Evolutionary conservation across 805 yeast genomes (phyloP).

Genomic region (Candida chauliodis): DNA sequence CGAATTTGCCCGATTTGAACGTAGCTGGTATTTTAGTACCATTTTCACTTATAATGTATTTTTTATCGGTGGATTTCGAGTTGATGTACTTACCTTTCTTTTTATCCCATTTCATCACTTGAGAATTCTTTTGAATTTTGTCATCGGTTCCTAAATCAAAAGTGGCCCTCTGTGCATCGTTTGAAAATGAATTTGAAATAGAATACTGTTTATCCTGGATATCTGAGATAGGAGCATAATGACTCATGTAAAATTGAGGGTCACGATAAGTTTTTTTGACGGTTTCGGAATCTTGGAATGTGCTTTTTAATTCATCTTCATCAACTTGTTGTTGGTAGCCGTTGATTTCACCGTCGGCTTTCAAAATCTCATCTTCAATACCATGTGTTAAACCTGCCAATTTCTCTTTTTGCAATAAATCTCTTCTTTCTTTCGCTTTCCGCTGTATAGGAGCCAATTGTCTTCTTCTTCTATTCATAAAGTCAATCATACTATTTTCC

Average conservation of each 20-base stretch:
- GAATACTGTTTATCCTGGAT: slow-evolving; percentile 76
- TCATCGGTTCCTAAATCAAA: slow-evolving; percentile 82
- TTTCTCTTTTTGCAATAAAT: slow-evolving; percentile 68
- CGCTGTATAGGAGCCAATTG: slow-evolving; percentile 88
- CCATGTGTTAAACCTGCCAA: slow-evolving; percentile 69
- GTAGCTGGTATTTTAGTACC: slow-evolving; percentile 93
- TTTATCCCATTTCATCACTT: slow-evolving; percentile 86
- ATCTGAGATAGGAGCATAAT: slow-evolving; percentile 78
- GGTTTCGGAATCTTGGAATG: slow-evolving; percentile 50
- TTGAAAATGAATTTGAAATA: slow-evolving; percentile 57
- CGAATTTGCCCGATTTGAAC: slow-evolving; percentile 85
- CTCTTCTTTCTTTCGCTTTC: slow-evolving; percentile 67
- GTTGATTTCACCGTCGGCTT: slow-evolving; percentile 44
- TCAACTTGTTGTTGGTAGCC: slow-evolving; percentile 39
- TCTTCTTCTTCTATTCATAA: slow-evolving; percentile 82
- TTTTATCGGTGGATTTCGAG: slow-evolving; percentile 73
- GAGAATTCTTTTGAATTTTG: slow-evolving; percentile 63
- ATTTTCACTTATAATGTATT: slow-evolving; percentile 89
- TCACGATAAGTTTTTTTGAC: slow-evolving; percentile 59
- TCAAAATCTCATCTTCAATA: slow-evolving; percentile 69
- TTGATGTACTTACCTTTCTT: slow-evolving; percentile 88
- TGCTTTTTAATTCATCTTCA: slow-evolving; percentile 45
- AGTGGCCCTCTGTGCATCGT: slow-evolving; percentile 79
- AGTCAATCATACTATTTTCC: slow-evolving; percentile 66
- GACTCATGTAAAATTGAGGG: slow-evolving; percentile 76